These are phyloP conservation scores for Capronia americana DNA, from an alignment of 2,329 filamentous ascomycete species.

Conservation along the genomic window DNA sequence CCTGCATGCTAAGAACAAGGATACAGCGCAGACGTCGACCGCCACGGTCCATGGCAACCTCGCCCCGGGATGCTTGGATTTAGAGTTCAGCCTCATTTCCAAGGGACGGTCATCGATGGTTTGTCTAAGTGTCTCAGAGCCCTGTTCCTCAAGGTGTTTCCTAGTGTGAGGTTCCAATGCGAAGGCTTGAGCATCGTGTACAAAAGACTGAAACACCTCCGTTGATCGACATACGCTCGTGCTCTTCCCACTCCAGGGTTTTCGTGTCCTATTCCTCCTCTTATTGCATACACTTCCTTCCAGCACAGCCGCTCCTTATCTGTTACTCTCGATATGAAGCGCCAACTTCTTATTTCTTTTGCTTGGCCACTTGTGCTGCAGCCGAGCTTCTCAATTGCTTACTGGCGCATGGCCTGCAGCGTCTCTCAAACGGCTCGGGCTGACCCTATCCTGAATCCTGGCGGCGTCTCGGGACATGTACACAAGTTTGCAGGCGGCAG, in stretches of 20 bases:
- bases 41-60: not conserved
- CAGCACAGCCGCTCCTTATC: slow-evolving; percentile 6
- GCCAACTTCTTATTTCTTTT: slow-evolving; percentile 8
- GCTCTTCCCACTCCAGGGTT: not conserved
- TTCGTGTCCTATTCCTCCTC: not conserved
- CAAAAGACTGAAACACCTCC: not conserved
- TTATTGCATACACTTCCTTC: not conserved
- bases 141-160: not conserved
- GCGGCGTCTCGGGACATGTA: slow-evolving; percentile 66
- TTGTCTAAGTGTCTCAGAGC: not conserved
- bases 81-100: slow-evolving; percentile 17
- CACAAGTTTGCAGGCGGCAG: slow-evolving; percentile 78
- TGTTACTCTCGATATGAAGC: slow-evolving; percentile 22
- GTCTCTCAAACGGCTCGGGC: slow-evolving; percentile 64
- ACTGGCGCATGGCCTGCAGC: slow-evolving; percentile 89
- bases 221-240: not conserved
- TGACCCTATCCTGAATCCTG: slow-evolving; percentile 75
- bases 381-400: slow-evolving; percentile 57
- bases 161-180: not conserved
- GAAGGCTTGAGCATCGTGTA: not conserved
- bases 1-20: not conserved
- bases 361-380: slow-evolving; percentile 28
- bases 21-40: not conserved
- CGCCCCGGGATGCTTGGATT: slow-evolving; percentile 6
- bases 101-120: slow-evolving; percentile 1